Percentiles rank a stretch among this genome's conserved stretches.
These are phyloP conservation scores for Alternaria sp. DNA, from an alignment of 2,329 filamentous ascomycete genomes.

Conservation along the genomic window DNA sequence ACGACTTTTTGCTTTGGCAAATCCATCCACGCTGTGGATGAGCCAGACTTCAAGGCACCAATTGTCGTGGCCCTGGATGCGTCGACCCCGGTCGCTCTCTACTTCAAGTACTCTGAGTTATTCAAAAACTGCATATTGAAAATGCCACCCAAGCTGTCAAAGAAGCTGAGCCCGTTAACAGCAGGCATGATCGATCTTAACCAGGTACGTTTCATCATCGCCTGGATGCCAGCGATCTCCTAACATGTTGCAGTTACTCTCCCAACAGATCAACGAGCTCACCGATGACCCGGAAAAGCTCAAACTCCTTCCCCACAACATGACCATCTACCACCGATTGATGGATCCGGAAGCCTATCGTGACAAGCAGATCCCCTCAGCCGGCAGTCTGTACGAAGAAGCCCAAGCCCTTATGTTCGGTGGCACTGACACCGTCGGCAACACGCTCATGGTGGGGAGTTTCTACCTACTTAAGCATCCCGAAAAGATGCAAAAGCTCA, in stretches of 20 bases:
- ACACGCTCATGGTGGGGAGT: slow-evolving; percentile 54
- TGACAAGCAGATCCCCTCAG: slow-evolving; percentile 43
- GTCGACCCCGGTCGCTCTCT: slow-evolving; percentile 44
- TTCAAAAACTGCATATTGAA: slow-evolving; percentile 51
- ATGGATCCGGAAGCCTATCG: slow-evolving; percentile 47
- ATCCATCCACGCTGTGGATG: slow-evolving; percentile 51
- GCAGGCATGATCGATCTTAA: slow-evolving; percentile 53
- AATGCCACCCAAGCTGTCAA: slow-evolving; percentile 51
- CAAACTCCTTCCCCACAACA: slow-evolving; percentile 45
- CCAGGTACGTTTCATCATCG: slow-evolving; percentile 22
- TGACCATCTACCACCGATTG: slow-evolving; percentile 52
- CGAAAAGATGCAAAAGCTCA: slow-evolving; percentile 45
- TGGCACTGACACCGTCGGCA: slow-evolving; percentile 57
- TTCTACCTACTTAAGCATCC: slow-evolving; percentile 54
- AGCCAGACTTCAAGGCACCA: slow-evolving; percentile 53
- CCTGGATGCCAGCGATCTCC: not conserved
- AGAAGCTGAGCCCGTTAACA: slow-evolving; percentile 48
- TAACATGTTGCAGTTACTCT: slow-evolving; percentile 34
- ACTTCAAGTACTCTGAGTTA: slow-evolving; percentile 54
- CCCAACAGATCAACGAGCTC: slow-evolving; percentile 44
- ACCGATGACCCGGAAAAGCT: slow-evolving; percentile 43
- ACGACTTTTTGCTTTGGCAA: slow-evolving; percentile 55
- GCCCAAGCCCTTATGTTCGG: slow-evolving; percentile 58
- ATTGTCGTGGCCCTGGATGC: slow-evolving; percentile 56
- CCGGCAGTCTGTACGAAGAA: slow-evolving; percentile 55